Evolutionary conservation across 2,329 filamentous ascomycete species (phyloP).

Genomic region (Cadophora gregata): DNA sequence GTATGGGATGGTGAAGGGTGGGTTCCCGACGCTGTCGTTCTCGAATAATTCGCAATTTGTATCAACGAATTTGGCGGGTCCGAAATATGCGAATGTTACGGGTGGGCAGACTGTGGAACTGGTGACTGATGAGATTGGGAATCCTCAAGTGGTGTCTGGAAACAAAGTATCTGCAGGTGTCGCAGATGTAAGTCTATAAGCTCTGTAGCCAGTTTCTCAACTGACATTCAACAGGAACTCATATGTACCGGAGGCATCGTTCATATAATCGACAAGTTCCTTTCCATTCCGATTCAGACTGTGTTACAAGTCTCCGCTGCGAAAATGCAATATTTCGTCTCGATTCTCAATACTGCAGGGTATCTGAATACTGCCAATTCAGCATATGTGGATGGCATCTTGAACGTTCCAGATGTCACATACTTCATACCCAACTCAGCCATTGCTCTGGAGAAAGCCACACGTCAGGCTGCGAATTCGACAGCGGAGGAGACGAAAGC

Average conservation of each 20-base stretch:
- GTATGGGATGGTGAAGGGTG: slow-evolving; percentile 35
- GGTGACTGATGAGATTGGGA: slow-evolving; percentile 18
- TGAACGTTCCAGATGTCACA: slow-evolving; percentile 32
- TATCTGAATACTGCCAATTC: slow-evolving; percentile 27
- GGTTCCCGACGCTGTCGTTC: slow-evolving; percentile 29
- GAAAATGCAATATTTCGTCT: slow-evolving; percentile 29
- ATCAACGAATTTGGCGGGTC: slow-evolving; percentile 26
- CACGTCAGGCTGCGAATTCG: slow-evolving; percentile 17
- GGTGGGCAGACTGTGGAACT: slow-evolving; percentile 34
- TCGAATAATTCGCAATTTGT: slow-evolving; percentile 31
- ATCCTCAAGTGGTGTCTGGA: slow-evolving; percentile 26
- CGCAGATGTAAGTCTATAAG: slow-evolving; percentile 22
- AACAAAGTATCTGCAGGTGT: slow-evolving; percentile 28
- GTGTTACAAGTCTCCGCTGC: slow-evolving; percentile 26
- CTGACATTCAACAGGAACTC: slow-evolving; percentile 49
- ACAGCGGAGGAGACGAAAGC: slow-evolving; percentile 51
- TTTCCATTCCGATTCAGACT: slow-evolving; percentile 49
- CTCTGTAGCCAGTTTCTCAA: not conserved
- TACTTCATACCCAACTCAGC: slow-evolving; percentile 37
- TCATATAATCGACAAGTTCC: slow-evolving; percentile 57
- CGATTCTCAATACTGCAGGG: slow-evolving; percentile 27
- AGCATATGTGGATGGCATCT: slow-evolving; percentile 27
- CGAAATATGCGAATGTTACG: slow-evolving; percentile 34
- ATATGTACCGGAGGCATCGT: slow-evolving; percentile 61
- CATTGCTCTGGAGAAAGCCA: slow-evolving; percentile 30